Percentiles rank a stretch among this genome's conserved stretches.
Evolutionary conservation across 1,284 basidiomycete species (phyloP).

Genomic region (Pseudozyma hubeiensis): DNA sequence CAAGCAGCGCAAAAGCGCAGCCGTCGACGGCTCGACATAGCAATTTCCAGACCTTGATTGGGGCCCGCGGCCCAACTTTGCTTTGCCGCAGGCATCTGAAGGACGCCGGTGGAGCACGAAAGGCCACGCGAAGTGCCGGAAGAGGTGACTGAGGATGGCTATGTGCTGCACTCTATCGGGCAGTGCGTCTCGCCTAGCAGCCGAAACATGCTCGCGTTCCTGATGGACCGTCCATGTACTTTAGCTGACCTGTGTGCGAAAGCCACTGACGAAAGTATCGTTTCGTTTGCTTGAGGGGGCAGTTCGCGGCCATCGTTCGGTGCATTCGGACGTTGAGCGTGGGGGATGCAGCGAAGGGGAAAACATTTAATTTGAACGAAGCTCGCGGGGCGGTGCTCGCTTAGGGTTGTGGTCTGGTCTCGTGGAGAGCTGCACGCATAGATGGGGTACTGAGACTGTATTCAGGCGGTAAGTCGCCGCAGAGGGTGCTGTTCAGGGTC

Average conservation of each 20-base stretch:
- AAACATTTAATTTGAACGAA: neutral
- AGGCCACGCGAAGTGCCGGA: too few species aligned
- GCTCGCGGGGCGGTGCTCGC: slow-evolving; percentile 9
- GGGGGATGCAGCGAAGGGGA: neutral
- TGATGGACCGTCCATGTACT: neutral
- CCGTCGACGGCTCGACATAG: too few species aligned
- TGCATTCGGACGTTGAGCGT: too few species aligned
- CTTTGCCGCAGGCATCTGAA: neutral
- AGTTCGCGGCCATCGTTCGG: too few species aligned
- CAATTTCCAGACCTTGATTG: too few species aligned
- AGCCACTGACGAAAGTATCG: too few species aligned
- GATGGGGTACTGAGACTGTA: neutral
- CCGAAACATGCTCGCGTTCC: slow-evolving; percentile 8
- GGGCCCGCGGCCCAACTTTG: too few species aligned
- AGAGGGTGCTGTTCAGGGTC: neutral
- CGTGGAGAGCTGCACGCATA: neutral
- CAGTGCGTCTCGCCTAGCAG: slow-evolving; percentile 8
- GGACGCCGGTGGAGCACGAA: too few species aligned
- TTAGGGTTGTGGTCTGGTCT: slow-evolving; percentile 2
- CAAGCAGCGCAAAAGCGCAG: too few species aligned
- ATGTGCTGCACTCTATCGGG: neutral
- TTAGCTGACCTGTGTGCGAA: too few species aligned
- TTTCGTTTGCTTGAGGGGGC: too few species aligned
- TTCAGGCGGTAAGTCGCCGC: neutral
- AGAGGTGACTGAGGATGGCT: neutral